Base-by-base conservation (phyloP, 257 asterid genomes). In the Anisodus tanguticus region DNA sequence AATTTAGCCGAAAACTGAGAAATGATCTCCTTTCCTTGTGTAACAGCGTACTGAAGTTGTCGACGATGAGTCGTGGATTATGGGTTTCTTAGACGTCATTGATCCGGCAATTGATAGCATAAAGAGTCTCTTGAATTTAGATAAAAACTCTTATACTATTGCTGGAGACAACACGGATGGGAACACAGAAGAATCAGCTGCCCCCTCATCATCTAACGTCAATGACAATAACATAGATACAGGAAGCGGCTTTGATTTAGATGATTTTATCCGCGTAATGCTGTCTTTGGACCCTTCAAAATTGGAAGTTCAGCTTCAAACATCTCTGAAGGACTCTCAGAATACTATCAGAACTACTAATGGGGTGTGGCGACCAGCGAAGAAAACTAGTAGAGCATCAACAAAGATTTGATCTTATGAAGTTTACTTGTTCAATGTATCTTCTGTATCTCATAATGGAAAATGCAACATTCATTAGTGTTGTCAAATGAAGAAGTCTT, bases 101-200 rank as follows among this genome's bases (percentile, higher is more conserved):
- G 98, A 96, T 83, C 98, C 99, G 1, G 98, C 99, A 5, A 90
- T 96, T 3, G 97, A 92, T 85, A 94, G 97, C 86, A 90, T 96
- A 86, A 96, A 94, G 88, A 90, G 90, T 69, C 91, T 94, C 31
- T 85, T 96, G 64, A 90, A 90, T 53, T 43, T 90, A 4, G 90
- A 88, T 77, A 86, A 85, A 69, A 85, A 64, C 31, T 79, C 85
- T 3, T 43, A 70, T 49, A 82, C 82, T 57, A 55, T 64, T n/a
- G 8, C 83, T 63, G 87, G 64, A 79, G 16, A 45, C 1, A 67
- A 35, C 11, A 80, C 4, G 66, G 87, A 85, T 41, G 87, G 70
- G 17, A 87, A 55, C 58, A 72, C 70, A 51, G 88, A 85, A 67
- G 86, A 85, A 74, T 66, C 87, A 15, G 86, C 82, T 6, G 86